phyloP scores from a whole-genome alignment of 495 filamentous ascomycete species.

The Trypethelium eluteriae region DNA sequence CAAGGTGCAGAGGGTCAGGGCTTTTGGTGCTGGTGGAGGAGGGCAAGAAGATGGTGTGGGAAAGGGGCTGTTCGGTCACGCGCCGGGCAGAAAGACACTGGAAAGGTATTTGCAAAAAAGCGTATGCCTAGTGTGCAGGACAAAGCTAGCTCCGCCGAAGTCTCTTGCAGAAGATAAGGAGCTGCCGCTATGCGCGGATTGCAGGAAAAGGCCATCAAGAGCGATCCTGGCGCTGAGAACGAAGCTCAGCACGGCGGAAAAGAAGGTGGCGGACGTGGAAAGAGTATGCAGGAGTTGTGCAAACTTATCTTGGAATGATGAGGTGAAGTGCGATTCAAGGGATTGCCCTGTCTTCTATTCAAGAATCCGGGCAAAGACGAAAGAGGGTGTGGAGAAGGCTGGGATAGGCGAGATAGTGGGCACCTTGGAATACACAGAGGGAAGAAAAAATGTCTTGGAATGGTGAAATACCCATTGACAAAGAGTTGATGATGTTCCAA shows the following conservation, averaged over 20 bases:
- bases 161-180: constrained; percentile 13
- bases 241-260: constrained; percentile 56
- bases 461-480: constrained; percentile 17
- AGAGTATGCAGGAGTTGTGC: constrained; percentile 77
- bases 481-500: neutral
- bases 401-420: constrained; percentile 29
- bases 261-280: constrained; percentile 56
- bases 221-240: constrained; percentile 56
- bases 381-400: constrained; percentile 50
- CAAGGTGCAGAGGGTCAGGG: constrained; percentile 64
- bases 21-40: constrained; percentile 21
- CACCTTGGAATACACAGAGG: constrained; percentile 27
- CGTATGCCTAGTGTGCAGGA: constrained; percentile 67
- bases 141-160: constrained; percentile 43
- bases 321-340: constrained; percentile 75
- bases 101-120: constrained; percentile 82
- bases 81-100: constrained; percentile 53
- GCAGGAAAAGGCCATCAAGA: constrained; percentile 47
- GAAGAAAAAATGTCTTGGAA: constrained; percentile 17
- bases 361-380: constrained; percentile 59
- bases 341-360: constrained; percentile 94
- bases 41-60: constrained; percentile 29
- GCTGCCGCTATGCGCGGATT: constrained; percentile 57
- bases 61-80: constrained; percentile 5
- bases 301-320: constrained; percentile 60